Percentiles rank a stretch among this genome's conserved stretches.
Conservation (phyloP, 352 stramenopile species). For the Phytopythium sindhum region DNA sequence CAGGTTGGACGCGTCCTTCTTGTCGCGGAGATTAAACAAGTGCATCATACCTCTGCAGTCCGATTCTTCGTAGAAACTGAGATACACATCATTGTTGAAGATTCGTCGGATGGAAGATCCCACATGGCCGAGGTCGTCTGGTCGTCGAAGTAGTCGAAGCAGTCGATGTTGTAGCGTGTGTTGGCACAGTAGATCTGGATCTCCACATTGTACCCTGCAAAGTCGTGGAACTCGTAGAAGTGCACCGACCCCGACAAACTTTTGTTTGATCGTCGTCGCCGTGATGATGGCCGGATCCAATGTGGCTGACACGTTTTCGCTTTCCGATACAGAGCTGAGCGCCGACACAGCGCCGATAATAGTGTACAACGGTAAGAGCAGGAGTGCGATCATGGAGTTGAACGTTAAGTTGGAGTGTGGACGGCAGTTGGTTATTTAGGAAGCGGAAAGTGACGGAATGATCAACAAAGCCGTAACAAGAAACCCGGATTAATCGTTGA, state of each 20-base stretch:
- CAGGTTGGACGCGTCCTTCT: neutral
- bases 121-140: neutral
- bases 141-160: neutral
- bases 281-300: neutral
- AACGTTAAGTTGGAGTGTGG: no score
- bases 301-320: neutral
- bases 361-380: no score
- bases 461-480: no score
- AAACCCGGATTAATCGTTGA: no score
- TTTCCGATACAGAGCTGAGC: no score
- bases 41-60: neutral
- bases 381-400: no score
- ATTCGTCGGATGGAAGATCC: neutral
- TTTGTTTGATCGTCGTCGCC: no score
- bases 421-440: no score
- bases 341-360: no score
- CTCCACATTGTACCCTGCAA: neutral
- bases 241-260: no score
- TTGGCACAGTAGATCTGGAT: neutral
- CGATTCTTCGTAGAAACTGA: neutral
- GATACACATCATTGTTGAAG: neutral
- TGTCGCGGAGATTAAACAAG: neutral
- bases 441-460: no score
- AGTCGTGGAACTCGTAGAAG: neutral
- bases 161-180: neutral